phyloP scores from a whole-genome alignment of 345 rosid genomes.

The Bretschneidera sinensis region DNA sequence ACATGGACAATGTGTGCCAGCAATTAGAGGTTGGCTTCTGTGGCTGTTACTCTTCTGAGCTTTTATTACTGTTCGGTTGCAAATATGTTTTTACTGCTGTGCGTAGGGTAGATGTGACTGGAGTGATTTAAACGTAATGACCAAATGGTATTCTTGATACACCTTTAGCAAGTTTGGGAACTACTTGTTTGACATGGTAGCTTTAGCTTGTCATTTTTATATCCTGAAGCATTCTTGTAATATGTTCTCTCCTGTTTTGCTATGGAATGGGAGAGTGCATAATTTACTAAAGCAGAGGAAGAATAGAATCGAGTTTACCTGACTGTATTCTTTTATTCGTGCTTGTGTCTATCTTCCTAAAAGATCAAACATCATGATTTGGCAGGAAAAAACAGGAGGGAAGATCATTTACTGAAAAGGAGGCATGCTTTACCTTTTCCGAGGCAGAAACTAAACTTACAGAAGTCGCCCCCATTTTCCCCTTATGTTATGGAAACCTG shows the following conservation, averaged over 20 bases:
- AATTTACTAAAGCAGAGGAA: background rate
- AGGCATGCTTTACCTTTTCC: conserved; percentile 71
- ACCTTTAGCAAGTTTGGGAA: no score
- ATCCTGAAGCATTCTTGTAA: background rate
- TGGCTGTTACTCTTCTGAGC: background rate
- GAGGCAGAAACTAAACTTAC: conserved; percentile 92
- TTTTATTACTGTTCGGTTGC: background rate
- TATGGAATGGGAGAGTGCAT: background rate
- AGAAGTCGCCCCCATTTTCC: conserved; percentile 76
- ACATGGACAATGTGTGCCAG: conserved; percentile 85
- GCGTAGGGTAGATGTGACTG: background rate
- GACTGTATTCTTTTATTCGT: background rate
- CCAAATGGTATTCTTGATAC: no score
- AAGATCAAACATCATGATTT: conserved; percentile 8
- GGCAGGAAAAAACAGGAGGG: conserved; percentile 88
- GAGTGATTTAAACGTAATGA: no score
- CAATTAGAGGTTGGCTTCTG: conserved; percentile 65
- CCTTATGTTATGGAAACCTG: conserved; percentile 93
- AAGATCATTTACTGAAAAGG: conserved; percentile 73
- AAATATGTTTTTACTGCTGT: background rate
- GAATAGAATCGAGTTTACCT: background rate
- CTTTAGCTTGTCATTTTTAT: background rate
- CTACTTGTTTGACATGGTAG: background rate
- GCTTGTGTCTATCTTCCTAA: background rate
- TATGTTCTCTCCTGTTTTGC: background rate